Percentiles rank a stretch among this genome's conserved stretches.
Conservation (phyloP, 2,329 filamentous ascomycete genomes). For the Polychaeton citri region DNA sequence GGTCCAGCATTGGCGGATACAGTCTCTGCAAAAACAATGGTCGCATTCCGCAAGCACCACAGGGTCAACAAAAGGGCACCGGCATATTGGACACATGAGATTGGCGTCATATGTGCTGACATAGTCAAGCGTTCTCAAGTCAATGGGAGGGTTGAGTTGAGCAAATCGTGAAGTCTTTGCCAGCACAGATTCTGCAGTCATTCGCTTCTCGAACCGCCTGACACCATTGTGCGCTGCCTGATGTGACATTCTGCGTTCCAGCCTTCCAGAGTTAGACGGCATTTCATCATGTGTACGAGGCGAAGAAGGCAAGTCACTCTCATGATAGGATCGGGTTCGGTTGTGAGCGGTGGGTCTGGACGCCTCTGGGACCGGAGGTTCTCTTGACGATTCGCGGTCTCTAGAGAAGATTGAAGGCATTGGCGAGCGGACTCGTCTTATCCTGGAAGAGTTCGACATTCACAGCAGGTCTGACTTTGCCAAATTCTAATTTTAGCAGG, state of each 20-base stretch:
- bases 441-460: background rate
- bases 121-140: slow-evolving; percentile 46
- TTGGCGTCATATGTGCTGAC: slow-evolving; percentile 43
- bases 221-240: background rate
- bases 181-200: background rate
- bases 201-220: background rate
- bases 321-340: background rate
- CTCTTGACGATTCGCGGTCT: background rate
- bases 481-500: too few species aligned
- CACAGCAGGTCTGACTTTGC: too few species aligned
- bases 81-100: slow-evolving; percentile 51
- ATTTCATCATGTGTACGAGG: background rate
- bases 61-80: slow-evolving; percentile 47
- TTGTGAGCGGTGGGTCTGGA: background rate
- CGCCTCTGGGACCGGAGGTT: background rate
- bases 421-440: background rate
- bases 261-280: slow-evolving; percentile 7
- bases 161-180: background rate
- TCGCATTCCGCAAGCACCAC: slow-evolving; percentile 45
- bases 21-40: slow-evolving; percentile 50
- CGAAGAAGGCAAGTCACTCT: background rate
- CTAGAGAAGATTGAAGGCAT: background rate
- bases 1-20: slow-evolving; percentile 38
- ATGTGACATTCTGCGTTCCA: slow-evolving; percentile 8
- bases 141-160: slow-evolving; percentile 26